Evolutionary conservation across 2,329 filamentous ascomycete genomes (phyloP).

Genomic region (Cladosporium austrohemisphaericum): DNA sequence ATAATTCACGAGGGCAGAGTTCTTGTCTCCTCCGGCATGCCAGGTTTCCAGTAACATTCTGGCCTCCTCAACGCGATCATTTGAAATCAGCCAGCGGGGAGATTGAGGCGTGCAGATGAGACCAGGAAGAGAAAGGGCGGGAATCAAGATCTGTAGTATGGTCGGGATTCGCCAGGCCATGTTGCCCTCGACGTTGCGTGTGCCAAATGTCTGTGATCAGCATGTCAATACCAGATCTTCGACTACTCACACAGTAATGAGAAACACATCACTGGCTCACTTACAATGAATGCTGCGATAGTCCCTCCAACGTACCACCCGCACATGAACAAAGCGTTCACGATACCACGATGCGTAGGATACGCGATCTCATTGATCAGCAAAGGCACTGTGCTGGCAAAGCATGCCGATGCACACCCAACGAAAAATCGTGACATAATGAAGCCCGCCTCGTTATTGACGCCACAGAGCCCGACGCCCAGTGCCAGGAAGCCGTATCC

Average conservation of each 20-base stretch:
- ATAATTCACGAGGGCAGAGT: conserved; percentile 51
- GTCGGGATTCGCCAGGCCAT: conserved; percentile 50
- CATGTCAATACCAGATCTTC: too few species aligned
- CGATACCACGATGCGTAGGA: conserved; percentile 36
- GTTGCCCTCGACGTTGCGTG: conserved; percentile 38
- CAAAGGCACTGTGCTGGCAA: conserved; percentile 33
- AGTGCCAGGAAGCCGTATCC: conserved; percentile 34
- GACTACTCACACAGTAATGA: too few species aligned
- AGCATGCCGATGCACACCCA: conserved; percentile 35
- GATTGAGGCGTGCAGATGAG: conserved; percentile 32
- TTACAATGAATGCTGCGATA: conserved; percentile 14
- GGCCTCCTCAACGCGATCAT: conserved; percentile 48
- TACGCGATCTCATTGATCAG: conserved; percentile 47
- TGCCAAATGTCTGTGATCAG: conserved; percentile 42
- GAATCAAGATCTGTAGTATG: conserved; percentile 44
- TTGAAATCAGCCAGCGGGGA: conserved; percentile 55
- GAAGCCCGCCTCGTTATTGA: conserved; percentile 32
- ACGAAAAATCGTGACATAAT: conserved; percentile 37
- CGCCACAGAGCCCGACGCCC: conserved; percentile 23
- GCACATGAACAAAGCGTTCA: conserved; percentile 36
- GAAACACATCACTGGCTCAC: background rate
- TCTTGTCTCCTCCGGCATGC: conserved; percentile 30
- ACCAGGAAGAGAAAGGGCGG: conserved; percentile 57
- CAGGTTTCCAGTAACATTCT: conserved; percentile 53
- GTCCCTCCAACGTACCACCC: conserved; percentile 31